Evolutionary conservation across 345 rosid species (phyloP), one percentile per base, ranked within the genome.

Genomic region (Linum lewisii): DNA sequence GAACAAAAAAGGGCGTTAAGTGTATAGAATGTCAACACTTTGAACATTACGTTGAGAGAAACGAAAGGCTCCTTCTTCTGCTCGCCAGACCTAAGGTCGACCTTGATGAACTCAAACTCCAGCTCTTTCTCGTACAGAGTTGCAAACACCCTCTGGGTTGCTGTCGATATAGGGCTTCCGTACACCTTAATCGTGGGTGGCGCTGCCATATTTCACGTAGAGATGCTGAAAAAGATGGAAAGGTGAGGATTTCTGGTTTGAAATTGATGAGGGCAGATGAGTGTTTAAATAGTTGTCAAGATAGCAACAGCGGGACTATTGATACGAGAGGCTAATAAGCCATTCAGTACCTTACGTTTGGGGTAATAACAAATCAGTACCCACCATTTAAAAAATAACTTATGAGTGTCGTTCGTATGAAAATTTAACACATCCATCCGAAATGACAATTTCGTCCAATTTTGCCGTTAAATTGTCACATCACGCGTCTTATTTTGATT

Each of bases 61-160:
- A 77, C 63, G 59, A 44, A 73, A 7, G 59, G 54, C 0, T 66
- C 70, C 60, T 64, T 53, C 66, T 73, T 73, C 55, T 73, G 75
- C 20, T 67, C 81, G 13, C 71, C 73, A 0, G 61, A 1, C 9
- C 20, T 10, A 70, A 70, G 5, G 60, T 76, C 60, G 21, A 76
- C 34, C 1, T 26, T 50, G 62, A 69, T 44, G 2, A 76, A 51
- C 70, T 67, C 64, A 19, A 76, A 73, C 6, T 63, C 64, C 15
- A 76, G 53, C 9, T 44, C 75, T 59, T 76, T 72, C 59, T 76
- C 80, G 16, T 24, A 6, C 10, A 73, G 75, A 59, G 62, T 26
- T 7, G 70, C 69, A 0, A 72, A 22, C 29, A 50, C 77, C 57
- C 72, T 21, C 63, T 7, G 34, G 1, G 59, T 0, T 1, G 66